A percentile compares a stretch with the other conserved stretches of the same genome.
Evolutionary conservation across 257 asterid genomes (phyloP).

Genomic region (Solanum medicagineum): DNA sequence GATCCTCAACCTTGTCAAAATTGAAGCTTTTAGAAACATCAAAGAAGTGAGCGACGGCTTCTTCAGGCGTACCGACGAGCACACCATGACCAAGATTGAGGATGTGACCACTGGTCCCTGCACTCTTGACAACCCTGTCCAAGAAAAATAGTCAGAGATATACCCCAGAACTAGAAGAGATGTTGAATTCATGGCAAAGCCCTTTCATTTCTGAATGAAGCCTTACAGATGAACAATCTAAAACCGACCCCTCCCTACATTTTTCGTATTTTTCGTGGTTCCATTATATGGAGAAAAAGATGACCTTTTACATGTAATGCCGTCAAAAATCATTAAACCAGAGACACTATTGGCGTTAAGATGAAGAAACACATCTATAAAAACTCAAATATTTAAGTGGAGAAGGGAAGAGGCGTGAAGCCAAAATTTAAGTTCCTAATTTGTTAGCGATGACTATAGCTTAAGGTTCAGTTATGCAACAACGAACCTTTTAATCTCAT

Average conservation of each 20-base stretch:
- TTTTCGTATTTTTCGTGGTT: not conserved
- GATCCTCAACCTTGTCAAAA: slow-evolving; percentile 21
- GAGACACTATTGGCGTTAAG: not conserved
- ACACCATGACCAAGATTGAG: slow-evolving; percentile 95
- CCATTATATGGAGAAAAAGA: not conserved
- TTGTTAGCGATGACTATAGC: not conserved
- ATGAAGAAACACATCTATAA: not conserved
- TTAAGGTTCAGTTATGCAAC: not conserved
- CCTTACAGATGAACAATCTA: not conserved
- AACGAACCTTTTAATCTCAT: slow-evolving; percentile 57
- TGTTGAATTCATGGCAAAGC: not conserved
- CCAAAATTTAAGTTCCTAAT: not conserved
- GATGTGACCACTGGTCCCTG: slow-evolving; percentile 76
- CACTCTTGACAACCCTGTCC: slow-evolving; percentile 66
- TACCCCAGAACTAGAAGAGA: not conserved
- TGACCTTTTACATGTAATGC: not conserved
- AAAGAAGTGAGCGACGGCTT: slow-evolving; percentile 86
- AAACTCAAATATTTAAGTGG: not conserved
- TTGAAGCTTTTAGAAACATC: slow-evolving; percentile 62
- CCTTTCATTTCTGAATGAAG: not conserved
- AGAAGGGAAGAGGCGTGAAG: not conserved
- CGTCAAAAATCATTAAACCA: not conserved
- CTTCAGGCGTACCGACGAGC: slow-evolving; percentile 94
- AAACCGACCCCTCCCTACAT: not conserved
- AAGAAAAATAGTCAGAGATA: slow-evolving; percentile 1